Base-by-base conservation (phyloP, 164 flowering plant genomes). In the Euptelea pleiosperma region DNA sequence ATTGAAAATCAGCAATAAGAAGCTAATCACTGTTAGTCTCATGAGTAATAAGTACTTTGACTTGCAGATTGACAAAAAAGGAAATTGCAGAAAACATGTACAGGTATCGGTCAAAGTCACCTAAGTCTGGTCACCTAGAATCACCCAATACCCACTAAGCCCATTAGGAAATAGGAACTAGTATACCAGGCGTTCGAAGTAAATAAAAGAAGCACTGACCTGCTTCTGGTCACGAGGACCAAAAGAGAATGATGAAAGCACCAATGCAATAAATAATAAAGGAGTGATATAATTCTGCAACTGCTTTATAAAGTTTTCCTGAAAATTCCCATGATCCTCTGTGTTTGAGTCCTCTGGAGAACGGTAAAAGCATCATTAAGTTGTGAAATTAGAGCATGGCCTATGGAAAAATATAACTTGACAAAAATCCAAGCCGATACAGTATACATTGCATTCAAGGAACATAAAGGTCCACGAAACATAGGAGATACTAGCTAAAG, bases 221-320 rank as follows among this genome's bases (percentile, higher is more conserved):
- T 81, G 84, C 63, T 79, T 75, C 67, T 82, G 77, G 53, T 85
- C 90, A 51, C 52, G 64, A 53, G 83, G 43, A 50, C 78, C 77
- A 68, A 79, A 81, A 48, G 79, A 50, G 61, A 81, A 74, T 22
- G 82, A 73, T 21, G 78, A 75, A 48, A 90, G 72, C 29, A 82
- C 58, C 29, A 85, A 59, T 7, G 69, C 86, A 62, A 86, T 45
- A 33, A 83, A 73, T 42, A 90, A 24, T 19, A 87, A 51, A 47
- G 88, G 86, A 40, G 80, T 64, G 9, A 84, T 16, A 47, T 65
- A 56, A 69, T 65, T 79, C 43, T 79, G 85, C 41, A 83, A 73
- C 43, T 64, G 71, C 79, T 75, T 81, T 65, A 72, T 53, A 52
- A 77, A 76, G 52, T 62, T 56, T 16, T 83, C 84, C 55, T 77